These are phyloP conservation scores for Astraeus odoratus DNA, from an alignment of 768 basidiomycete species.

Conservation along the genomic window DNA sequence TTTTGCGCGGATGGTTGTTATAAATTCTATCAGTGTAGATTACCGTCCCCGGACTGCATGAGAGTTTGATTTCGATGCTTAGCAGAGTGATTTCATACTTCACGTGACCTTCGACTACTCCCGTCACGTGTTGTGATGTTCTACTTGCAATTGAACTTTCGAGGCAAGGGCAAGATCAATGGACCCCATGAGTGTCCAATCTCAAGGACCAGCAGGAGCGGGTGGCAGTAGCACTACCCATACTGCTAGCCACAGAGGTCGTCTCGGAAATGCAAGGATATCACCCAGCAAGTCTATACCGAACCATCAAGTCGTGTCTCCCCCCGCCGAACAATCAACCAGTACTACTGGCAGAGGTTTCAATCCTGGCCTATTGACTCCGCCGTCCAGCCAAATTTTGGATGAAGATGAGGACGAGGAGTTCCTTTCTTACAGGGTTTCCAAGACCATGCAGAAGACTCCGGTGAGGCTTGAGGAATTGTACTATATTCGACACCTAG, in stretches of 20 bases:
- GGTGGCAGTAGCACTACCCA: neutral
- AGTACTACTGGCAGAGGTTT: constrained; percentile 1
- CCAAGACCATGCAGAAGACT: constrained; percentile 1
- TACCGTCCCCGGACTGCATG: too few relatives aligned
- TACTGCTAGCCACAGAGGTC: neutral
- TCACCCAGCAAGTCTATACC: constrained; percentile 3
- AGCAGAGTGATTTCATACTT: neutral
- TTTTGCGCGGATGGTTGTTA: too few relatives aligned
- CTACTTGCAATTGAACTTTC: too few relatives aligned
- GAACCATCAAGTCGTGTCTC: neutral
- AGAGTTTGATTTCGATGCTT: too few relatives aligned
- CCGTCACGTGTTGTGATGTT: neutral
- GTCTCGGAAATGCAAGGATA: neutral
- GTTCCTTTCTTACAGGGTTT: constrained; percentile 22
- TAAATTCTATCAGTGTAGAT: too few relatives aligned
- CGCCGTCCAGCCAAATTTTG: constrained; percentile 18
- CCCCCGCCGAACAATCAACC: neutral
- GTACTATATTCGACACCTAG: neutral
- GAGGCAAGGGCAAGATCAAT: too few relatives aligned
- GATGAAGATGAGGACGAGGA: constrained; percentile 9
- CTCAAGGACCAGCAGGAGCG: neutral
- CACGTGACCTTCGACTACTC: neutral
- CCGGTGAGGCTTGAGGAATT: neutral
- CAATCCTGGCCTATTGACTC: constrained; percentile 19
- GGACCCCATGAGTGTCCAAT: neutral